phyloP scores from a whole-genome alignment of 176 grass and related monocot species.

The Sorghum bicolor region DNA sequence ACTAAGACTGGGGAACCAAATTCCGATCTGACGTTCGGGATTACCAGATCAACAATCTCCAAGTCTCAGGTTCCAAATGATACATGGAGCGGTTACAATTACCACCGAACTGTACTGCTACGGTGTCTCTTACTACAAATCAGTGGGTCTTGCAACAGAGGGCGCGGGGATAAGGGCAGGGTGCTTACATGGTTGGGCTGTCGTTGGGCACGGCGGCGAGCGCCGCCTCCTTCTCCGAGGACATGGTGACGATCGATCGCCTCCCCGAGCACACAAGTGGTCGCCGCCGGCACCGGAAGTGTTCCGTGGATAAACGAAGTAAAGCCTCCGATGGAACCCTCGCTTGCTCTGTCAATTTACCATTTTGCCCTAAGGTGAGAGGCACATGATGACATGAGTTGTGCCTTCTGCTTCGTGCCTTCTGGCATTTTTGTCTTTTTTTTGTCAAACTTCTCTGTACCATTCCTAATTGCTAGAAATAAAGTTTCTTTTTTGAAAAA shows the following conservation, averaged over 20 bases:
- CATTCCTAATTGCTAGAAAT: too few relatives aligned
- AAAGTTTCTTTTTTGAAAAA: too few relatives aligned
- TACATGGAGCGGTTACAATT: not conserved
- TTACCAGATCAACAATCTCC: not conserved
- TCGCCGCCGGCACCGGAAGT: constrained; percentile 22
- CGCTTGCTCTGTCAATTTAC: not conserved
- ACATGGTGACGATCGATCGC: constrained; percentile 40
- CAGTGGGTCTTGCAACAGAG: not conserved
- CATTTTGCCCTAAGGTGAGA: not conserved
- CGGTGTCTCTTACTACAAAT: not conserved
- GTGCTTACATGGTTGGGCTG: constrained; percentile 63
- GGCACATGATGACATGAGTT: too few relatives aligned
- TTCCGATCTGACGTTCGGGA: not conserved
- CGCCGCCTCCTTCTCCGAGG: constrained; percentile 79
- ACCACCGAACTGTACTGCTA: not conserved
- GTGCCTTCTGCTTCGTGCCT: not conserved
- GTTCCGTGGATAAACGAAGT: constrained; percentile 8
- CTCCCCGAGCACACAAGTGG: not conserved
- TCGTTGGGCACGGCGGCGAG: constrained; percentile 67
- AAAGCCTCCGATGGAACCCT: not conserved
- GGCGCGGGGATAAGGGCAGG: not conserved
- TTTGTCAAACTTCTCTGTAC: too few relatives aligned
- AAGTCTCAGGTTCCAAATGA: not conserved
- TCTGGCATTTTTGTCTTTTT: not conserved
- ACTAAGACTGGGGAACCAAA: not conserved